Percentiles rank a stretch among this genome's conserved stretches.
Evolutionary conservation across 352 stramenopile genomes (phyloP).

Genomic region (Pilasporangium apinafurcum): DNA sequence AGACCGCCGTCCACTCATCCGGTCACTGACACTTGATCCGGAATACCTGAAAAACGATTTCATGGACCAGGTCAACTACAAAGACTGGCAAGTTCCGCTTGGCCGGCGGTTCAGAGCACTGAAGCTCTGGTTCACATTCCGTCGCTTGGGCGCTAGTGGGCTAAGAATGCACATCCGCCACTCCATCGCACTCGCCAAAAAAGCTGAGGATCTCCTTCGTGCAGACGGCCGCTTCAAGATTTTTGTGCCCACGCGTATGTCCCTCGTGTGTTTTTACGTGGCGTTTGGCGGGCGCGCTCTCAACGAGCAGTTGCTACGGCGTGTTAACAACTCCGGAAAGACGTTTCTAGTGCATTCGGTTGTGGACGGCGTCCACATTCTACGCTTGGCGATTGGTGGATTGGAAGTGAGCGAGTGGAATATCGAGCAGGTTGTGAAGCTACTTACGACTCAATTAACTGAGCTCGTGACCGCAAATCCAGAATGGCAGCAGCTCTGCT

Average conservation of each 20-base stretch:
- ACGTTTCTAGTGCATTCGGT: constrained; percentile 64
- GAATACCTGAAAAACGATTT: constrained; percentile 78
- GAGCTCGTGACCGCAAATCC: constrained; percentile 19
- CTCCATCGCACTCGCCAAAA: constrained; percentile 37
- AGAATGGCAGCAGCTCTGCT: constrained; percentile 29
- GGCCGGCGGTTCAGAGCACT: constrained; percentile 58
- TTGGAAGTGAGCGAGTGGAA: constrained; percentile 40
- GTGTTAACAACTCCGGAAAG: constrained; percentile 51
- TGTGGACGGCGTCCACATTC: constrained; percentile 40
- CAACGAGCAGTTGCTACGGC: constrained; percentile 41
- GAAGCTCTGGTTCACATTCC: constrained; percentile 71
- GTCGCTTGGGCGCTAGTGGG: constrained; percentile 49
- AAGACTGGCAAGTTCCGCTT: constrained; percentile 75
- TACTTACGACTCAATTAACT: constrained; percentile 23
- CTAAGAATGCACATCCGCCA: constrained; percentile 46
- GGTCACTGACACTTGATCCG: constrained; percentile 43
- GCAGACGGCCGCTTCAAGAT: constrained; percentile 45
- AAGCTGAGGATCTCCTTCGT: constrained; percentile 28
- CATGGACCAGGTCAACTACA: constrained; percentile 51
- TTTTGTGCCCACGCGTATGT: constrained; percentile 38
- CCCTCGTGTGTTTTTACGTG: constrained; percentile 59
- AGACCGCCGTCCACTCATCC: constrained; percentile 43
- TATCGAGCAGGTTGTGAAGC: constrained; percentile 29
- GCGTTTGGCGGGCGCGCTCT: constrained; percentile 32
- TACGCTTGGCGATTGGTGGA: constrained; percentile 45